Base-by-base conservation (phyloP, 805 yeast genomes). In the Lachancea cidri region DNA sequence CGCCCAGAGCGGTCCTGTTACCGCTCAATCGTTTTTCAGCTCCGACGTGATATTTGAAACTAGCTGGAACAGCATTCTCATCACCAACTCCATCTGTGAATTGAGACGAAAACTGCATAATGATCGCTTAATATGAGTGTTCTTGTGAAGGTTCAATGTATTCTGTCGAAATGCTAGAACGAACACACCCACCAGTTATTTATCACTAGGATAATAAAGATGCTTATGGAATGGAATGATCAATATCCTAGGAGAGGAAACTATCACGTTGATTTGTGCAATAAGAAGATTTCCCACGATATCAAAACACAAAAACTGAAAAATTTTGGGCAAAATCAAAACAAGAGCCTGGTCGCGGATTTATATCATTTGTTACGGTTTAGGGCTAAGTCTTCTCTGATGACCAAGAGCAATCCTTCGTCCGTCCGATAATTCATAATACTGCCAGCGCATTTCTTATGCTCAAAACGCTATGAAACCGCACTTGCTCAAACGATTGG, bases 1-100 rank as follows among this genome's bases (percentile, higher is more conserved):
- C 66, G 29, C 60, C 47, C 20, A 61, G 43, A 5, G 61, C 64
- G 7, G 56, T 46, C 33, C 64, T 45, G 29, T 53, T 55, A 17
- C 46, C 49, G 20, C 36, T 42, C 16, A 35, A 33, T 11, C 42
- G 27, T 27, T 25, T 37, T 20, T 29, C 22, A 6, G 32, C 16
- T 8, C 7, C 6, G 16, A 15, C 32, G n/a, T 29, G 32, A 7
- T 13, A n/a, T 14, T 29, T 29, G 16, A 16, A 18, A 15, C n/a
- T 22, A 14, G 16, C 15, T 9, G 30, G 15, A 4, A 22, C 30
- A 7, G 18, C 37, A 24, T 35, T 35, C 29, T 35, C 37, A 35
- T 35, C 37, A 24, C 17, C 15, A 7, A 14, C n/a, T 29, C 32
- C 32, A 13, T 13, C 32, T 8, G 32, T 13, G n/a, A 13, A 29